These are phyloP conservation scores for Xylogone sp. DNA, from an alignment of 2,329 filamentous ascomycete genomes.

Conservation along the genomic window DNA sequence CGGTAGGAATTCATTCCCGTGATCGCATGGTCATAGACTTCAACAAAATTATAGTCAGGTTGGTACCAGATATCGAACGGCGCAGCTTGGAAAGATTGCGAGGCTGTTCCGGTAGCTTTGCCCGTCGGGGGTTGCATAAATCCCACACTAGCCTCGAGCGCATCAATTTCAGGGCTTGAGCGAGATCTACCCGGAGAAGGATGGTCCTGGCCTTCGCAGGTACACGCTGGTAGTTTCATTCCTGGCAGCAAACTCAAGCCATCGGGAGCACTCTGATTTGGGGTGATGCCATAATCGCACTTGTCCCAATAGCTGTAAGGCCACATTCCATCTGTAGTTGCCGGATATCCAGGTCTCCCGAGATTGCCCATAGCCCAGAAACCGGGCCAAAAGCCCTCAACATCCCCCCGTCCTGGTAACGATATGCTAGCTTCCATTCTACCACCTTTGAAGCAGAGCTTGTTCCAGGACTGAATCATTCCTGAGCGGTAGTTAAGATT, in stretches of 20 bases:
- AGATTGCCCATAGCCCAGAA: slow-evolving; percentile 76
- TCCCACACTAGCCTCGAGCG: slow-evolving; percentile 59
- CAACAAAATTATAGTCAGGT: slow-evolving; percentile 60
- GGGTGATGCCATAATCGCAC: slow-evolving; percentile 68
- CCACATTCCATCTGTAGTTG: slow-evolving; percentile 70
- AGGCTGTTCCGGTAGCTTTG: slow-evolving; percentile 55
- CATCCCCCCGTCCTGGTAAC: slow-evolving; percentile 62
- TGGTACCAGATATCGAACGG: slow-evolving; percentile 70
- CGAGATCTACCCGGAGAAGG: slow-evolving; percentile 62
- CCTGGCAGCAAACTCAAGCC: slow-evolving; percentile 65
- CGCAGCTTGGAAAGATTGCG: slow-evolving; percentile 64
- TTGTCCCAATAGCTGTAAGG: slow-evolving; percentile 68
- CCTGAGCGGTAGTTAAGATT: slow-evolving; percentile 64
- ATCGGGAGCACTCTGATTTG: slow-evolving; percentile 66
- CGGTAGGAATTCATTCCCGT: slow-evolving; percentile 57
- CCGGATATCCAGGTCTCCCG: slow-evolving; percentile 63
- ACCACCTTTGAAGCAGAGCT: slow-evolving; percentile 69
- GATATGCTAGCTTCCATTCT: slow-evolving; percentile 68
- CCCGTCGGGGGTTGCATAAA: slow-evolving; percentile 29
- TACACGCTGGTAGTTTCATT: slow-evolving; percentile 67
- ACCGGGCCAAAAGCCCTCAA: slow-evolving; percentile 69
- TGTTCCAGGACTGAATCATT: slow-evolving; percentile 75
- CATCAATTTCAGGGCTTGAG: slow-evolving; percentile 69
- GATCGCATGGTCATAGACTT: slow-evolving; percentile 57
- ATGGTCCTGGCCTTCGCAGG: slow-evolving; percentile 61